A percentile compares a stretch with the other conserved stretches of the same genome.
These are phyloP conservation scores for Heterobasidion occidentale DNA, from an alignment of 1,284 basidiomycete species.

Conservation along the genomic window DNA sequence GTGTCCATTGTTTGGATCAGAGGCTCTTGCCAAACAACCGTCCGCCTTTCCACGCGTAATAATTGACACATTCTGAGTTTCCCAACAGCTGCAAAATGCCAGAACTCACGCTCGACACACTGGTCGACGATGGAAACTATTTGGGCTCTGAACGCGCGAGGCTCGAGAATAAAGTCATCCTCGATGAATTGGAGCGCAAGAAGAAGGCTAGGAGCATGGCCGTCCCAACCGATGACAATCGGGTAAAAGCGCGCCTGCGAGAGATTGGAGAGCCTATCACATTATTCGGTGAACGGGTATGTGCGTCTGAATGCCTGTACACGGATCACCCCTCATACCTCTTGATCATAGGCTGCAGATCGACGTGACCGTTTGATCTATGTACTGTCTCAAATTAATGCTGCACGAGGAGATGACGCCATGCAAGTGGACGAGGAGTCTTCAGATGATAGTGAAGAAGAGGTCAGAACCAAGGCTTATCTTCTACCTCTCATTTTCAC, in stretches of 20 bases:
- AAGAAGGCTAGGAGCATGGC: constrained; percentile 91
- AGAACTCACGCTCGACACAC: constrained; percentile 64
- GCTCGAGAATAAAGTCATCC: constrained; percentile 72
- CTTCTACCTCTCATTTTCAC: not conserved
- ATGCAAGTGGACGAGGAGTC: constrained; percentile 67
- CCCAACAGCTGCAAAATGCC: constrained; percentile 36
- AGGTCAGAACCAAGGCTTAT: constrained; percentile 36
- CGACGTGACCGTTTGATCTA: constrained; percentile 91
- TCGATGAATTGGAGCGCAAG: constrained; percentile 92
- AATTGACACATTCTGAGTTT: too few species aligned
- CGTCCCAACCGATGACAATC: constrained; percentile 93
- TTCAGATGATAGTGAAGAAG: constrained; percentile 63
- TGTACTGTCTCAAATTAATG: constrained; percentile 84
- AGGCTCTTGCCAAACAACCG: not conserved
- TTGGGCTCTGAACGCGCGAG: constrained; percentile 63
- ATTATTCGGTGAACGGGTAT: constrained; percentile 83
- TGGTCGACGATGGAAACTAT: constrained; percentile 71
- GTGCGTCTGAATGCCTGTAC: constrained; percentile 38
- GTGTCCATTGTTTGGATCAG: not conserved
- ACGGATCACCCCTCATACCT: constrained; percentile 5
- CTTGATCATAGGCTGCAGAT: constrained; percentile 59
- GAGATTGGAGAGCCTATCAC: constrained; percentile 96
- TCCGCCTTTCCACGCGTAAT: not conserved
- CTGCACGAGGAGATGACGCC: constrained; percentile 67
- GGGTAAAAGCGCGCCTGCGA: constrained; percentile 82